phyloP scores from a whole-genome alignment of 2,329 filamentous ascomycete genomes.

The Fusarium cicatricum region DNA sequence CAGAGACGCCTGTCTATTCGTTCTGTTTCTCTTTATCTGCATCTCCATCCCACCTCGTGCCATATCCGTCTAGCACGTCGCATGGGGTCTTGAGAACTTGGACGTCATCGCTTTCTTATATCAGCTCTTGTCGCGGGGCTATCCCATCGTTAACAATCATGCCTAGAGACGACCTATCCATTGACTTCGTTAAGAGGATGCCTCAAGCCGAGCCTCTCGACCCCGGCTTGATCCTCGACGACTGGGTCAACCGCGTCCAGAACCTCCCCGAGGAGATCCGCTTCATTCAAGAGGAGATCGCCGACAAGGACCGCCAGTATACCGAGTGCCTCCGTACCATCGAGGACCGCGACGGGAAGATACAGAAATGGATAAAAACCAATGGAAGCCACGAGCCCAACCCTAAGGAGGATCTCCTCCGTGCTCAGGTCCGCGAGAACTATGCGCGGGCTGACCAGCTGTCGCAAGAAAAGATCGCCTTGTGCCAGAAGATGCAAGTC shows the following conservation, averaged over 20 bases:
- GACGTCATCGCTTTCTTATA: constrained; percentile 35
- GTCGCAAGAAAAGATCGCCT: constrained; percentile 76
- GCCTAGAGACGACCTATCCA: constrained; percentile 77
- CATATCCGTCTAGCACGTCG: constrained; percentile 24
- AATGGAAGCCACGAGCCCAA: constrained; percentile 78
- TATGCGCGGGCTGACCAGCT: constrained; percentile 74
- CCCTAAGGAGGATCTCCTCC: constrained; percentile 76
- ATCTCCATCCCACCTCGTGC: constrained; percentile 18
- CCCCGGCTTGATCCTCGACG: constrained; percentile 76
- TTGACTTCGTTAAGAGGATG: constrained; percentile 75
- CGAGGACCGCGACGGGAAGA: constrained; percentile 74
- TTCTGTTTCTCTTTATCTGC: constrained; percentile 27
- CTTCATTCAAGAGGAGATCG: constrained; percentile 84
- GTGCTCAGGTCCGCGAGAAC: constrained; percentile 71
- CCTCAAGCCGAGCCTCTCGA: constrained; percentile 68
- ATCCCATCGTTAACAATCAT: constrained; percentile 66
- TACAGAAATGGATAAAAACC: constrained; percentile 83
- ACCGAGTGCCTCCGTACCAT: constrained; percentile 74
- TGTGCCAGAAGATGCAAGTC: constrained; percentile 70
- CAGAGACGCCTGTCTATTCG: constrained; percentile 30
- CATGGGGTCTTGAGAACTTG: constrained; percentile 30
- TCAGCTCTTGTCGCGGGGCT: constrained; percentile 36
- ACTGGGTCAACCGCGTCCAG: constrained; percentile 77
- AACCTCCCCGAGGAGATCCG: constrained; percentile 85
- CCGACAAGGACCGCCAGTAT: constrained; percentile 79